phyloP scores from a whole-genome alignment of 371 early-diverging fungal species.

The Zychaea mexicana region DNA sequence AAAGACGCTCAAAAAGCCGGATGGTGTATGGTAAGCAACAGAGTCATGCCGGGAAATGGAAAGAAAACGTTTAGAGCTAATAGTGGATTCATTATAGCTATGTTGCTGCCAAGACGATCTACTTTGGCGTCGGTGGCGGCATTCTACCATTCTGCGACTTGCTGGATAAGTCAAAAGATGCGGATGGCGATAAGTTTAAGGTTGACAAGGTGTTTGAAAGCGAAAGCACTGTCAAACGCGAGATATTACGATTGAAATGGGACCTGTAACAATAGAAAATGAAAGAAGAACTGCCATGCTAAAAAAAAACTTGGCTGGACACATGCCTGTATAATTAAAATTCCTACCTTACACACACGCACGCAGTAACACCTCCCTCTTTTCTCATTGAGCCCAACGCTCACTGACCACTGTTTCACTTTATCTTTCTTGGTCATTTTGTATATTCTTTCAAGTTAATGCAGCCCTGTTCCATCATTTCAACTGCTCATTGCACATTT shows the following conservation, averaged over 20 bases:
- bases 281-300: too few species aligned
- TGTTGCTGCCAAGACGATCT: slow-evolving; percentile 91
- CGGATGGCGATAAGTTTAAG: slow-evolving; percentile 57
- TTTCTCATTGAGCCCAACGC: not conserved
- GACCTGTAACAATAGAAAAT: too few species aligned
- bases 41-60: slow-evolving; percentile 14
- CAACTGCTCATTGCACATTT: not conserved
- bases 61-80: not conserved
- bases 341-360: too few species aligned
- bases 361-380: too few species aligned
- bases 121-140: slow-evolving; percentile 90
- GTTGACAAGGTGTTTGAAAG: slow-evolving; percentile 64
- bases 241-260: slow-evolving; percentile 77
- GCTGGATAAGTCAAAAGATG: slow-evolving; percentile 40
- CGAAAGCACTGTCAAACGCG: slow-evolving; percentile 74
- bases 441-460: not conserved
- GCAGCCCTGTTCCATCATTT: not conserved
- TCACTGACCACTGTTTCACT: not conserved
- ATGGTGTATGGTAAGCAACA: slow-evolving; percentile 78
- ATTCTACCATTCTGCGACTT: slow-evolving; percentile 70
- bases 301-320: not conserved
- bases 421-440: not conserved
- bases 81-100: slow-evolving; percentile 44
- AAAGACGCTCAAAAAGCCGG: slow-evolving; percentile 59
- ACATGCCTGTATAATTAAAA: not conserved